Evolutionary conservation across 2,329 filamentous ascomycete genomes (phyloP).

Genomic region (Colletotrichum spaethianum): DNA sequence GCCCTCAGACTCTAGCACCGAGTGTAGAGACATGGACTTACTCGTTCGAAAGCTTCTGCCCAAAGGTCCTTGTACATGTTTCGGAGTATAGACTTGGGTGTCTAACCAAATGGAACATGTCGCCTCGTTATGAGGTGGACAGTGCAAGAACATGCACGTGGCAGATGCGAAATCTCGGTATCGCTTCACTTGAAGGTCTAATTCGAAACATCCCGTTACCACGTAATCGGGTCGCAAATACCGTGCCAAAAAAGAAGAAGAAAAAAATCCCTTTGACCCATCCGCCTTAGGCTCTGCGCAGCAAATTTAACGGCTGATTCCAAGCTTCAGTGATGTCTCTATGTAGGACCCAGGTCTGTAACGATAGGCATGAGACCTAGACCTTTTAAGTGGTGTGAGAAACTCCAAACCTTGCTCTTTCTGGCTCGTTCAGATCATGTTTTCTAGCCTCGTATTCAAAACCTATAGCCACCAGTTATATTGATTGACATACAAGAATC

Average conservation of each 20-base stretch:
- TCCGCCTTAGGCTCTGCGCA: not conserved
- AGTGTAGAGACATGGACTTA: too few species aligned
- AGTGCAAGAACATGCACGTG: not conserved
- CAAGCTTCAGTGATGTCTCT: not conserved
- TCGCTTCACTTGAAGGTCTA: not conserved
- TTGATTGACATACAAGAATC: not conserved
- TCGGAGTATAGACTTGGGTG: not conserved
- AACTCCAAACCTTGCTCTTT: not conserved
- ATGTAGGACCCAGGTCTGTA: too few species aligned
- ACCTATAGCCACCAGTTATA: too few species aligned
- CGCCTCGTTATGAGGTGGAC: not conserved
- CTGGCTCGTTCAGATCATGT: not conserved
- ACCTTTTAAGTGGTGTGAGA: not conserved
- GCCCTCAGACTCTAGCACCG: not conserved
- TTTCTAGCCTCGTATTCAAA: not conserved
- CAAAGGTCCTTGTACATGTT: not conserved
- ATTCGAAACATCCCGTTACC: not conserved
- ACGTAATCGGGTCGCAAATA: not conserved
- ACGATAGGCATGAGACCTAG: not conserved
- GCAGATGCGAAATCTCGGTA: not conserved
- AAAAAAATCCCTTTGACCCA: too few species aligned
- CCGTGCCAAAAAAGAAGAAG: not conserved
- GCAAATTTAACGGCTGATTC: not conserved
- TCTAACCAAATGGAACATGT: not conserved
- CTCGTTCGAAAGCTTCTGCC: constrained; percentile 2